Evolutionary conservation across 495 filamentous ascomycete species (phyloP), one percentile per base, ranked within the genome.

Genomic region (Durotheca rogersii): DNA sequence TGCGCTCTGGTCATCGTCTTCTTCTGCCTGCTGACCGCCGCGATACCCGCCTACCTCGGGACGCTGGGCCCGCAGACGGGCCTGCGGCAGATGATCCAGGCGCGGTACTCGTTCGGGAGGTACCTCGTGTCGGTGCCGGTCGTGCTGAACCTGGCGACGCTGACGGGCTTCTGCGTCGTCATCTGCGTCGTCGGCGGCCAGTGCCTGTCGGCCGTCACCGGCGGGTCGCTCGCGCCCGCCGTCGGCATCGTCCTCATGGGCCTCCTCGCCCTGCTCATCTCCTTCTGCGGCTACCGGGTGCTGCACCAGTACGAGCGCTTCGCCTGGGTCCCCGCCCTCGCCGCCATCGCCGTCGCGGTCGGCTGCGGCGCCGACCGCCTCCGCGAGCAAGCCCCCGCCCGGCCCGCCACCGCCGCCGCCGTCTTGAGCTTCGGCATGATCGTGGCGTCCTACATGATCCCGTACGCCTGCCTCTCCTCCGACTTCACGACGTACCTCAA

Each of bases 251-350:
- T 79, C 58, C 75, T 81, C 50, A 76, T 76, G 14, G 65, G 67
- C 3, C 56, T 81, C 23, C 52, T 85, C 30, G 66, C 73, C 35
- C 70, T 84, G 25, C 42, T 80, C 32, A 73, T 85, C 50, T 78
- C 77, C 7, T 80, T 84, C 56, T 76, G 81, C 58, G 83, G 83
- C 17, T 76, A 80, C 42, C 69, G 69, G 2, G 70, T 77, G 1
- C 72, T 86, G 21, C 74, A 85, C 56, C 53, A 73, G 7, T 85
- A 81, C 49, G 81, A 84, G 67, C 74, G 78, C 33, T 85, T 73
- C 43, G 79, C 81, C 11, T 85, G 81, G 81, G 75, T 80, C 56
- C 68, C 73, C 7, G 72, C 72, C 15, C 48, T 80, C 20, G 70
- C 82, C 17, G 72, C 79, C 9, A 71, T 82, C 29, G 58, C 71